Evolutionary conservation across 495 filamentous ascomycete genomes (phyloP).

Genomic region (Entonaema liquescens): DNA sequence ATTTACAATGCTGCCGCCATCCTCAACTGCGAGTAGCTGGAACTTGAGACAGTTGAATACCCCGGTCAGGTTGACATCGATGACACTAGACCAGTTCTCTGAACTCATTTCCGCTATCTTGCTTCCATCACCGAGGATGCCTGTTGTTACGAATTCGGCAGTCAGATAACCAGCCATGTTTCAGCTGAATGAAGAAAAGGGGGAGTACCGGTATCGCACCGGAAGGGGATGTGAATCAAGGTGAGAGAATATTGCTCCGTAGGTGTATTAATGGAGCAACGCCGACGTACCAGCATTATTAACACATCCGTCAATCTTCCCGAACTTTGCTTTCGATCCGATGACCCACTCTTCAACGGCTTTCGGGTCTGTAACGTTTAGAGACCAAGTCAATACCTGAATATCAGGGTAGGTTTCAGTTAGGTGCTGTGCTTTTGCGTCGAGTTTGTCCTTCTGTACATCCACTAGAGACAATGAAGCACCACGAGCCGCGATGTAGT

Average conservation of each 20-base stretch:
- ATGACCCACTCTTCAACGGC: constrained; percentile 35
- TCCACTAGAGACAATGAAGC: constrained; percentile 59
- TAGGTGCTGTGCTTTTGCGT: constrained; percentile 15
- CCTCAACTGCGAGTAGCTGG: constrained; percentile 50
- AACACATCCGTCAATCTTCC: constrained; percentile 31
- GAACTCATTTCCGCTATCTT: constrained; percentile 23
- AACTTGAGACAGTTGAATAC: constrained; percentile 43
- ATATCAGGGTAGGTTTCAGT: constrained; percentile 14
- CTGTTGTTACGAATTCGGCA: constrained; percentile 1
- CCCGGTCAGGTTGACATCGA: constrained; percentile 37
- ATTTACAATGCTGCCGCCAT: constrained; percentile 63
- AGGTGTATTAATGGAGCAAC: not conserved
- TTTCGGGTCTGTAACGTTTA: constrained; percentile 29
- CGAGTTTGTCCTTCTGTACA: constrained; percentile 48
- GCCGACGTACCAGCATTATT: constrained; percentile 29
- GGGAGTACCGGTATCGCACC: too few species aligned
- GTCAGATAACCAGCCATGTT: not conserved
- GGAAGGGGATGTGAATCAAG: not conserved
- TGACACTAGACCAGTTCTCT: constrained; percentile 31
- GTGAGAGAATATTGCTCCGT: not conserved
- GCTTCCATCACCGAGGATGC: constrained; percentile 24
- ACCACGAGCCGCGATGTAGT: constrained; percentile 55
- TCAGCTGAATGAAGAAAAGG: not conserved
- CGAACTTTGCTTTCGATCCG: constrained; percentile 28
- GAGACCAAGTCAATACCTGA: constrained; percentile 13